Evolutionary conservation across 2,329 filamentous ascomycete species (phyloP).

Genomic region (Xylariaceae sp.): DNA sequence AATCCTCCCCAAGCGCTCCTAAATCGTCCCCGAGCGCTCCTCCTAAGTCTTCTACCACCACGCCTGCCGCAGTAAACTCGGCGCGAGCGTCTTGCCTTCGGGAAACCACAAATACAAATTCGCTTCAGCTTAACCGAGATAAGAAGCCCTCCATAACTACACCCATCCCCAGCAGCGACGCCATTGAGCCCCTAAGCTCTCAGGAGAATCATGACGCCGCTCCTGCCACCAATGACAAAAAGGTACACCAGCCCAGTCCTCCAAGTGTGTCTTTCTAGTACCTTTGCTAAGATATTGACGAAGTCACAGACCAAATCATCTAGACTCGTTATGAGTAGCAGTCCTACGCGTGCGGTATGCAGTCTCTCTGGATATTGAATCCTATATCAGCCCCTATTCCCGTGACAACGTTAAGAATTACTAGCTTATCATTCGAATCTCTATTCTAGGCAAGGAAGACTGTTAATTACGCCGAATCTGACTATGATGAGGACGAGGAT

Average conservation of each 20-base stretch:
- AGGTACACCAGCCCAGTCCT: slow-evolving; percentile 49
- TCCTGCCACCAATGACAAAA: slow-evolving; percentile 29
- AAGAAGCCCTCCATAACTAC: slow-evolving; percentile 49
- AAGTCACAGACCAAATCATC: slow-evolving; percentile 39
- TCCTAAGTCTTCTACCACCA: slow-evolving; percentile 26
- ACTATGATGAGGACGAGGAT: slow-evolving; percentile 72
- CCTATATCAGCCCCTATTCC: not conserved
- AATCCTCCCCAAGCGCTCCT: slow-evolving; percentile 36
- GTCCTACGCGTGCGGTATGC: slow-evolving; percentile 73
- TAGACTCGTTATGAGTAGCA: slow-evolving; percentile 50
- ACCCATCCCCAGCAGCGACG: slow-evolving; percentile 77
- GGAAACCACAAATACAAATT: slow-evolving; percentile 45
- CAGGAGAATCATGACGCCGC: slow-evolving; percentile 56
- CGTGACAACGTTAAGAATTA: not conserved
- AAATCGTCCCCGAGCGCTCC: slow-evolving; percentile 42
- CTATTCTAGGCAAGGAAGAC: slow-evolving; percentile 44
- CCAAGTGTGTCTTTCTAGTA: slow-evolving; percentile 40
- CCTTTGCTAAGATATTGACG: slow-evolving; percentile 37
- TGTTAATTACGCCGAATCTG: slow-evolving; percentile 80
- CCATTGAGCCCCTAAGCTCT: slow-evolving; percentile 59
- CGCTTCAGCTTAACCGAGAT: slow-evolving; percentile 35
- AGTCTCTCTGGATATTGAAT: not conserved
- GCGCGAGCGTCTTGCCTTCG: slow-evolving; percentile 38
- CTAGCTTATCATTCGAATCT: not conserved
- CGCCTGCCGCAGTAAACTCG: slow-evolving; percentile 19